Base-by-base conservation (phyloP, 192 early-diverging fungal genomes). In the Hyaloraphidium curvatum region DNA sequence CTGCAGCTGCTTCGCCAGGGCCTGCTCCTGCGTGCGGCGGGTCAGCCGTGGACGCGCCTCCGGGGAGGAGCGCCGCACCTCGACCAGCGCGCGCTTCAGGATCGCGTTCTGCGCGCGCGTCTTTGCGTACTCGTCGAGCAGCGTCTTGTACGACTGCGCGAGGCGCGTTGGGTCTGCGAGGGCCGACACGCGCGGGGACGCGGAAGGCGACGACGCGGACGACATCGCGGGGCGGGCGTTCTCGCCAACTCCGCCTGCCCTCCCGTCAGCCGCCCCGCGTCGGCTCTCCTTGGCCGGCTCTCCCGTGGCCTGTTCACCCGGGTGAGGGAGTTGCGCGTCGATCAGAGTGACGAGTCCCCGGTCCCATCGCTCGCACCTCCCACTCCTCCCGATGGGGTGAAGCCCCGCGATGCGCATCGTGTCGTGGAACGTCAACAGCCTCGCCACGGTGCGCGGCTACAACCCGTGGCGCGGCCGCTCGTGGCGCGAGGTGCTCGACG, bases 351-450 rank as follows among this genome's bases (percentile, higher is more conserved):
- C n/a, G n/a, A n/a, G n/a, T n/a, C n/a, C n/a, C n/a, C n/a, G n/a
- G n/a, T n/a, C n/a, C n/a, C n/a, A n/a, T n/a, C n/a, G n/a, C n/a
- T n/a, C n/a, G n/a, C n/a, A n/a, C n/a, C n/a, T n/a, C n/a, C n/a
- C n/a, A n/a, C n/a, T n/a, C 23, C 7, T 19, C 4, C 43, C 43
- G 5, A 25, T 48, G 17, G 5, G 7, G 7, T 11, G 14, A 21
- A 14, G 43, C 7, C 43, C 14, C 11, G 28, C 53, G 25, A 78
- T 78, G 76, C 65, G 70, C 31, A 68, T 78, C 35, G 54, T 74
- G 53, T 74, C 74, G 5, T 78, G 76, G 76, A 78, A 78, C 51
- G 62, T 78, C 9, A 78, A 78, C 55, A 73, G 76, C 1, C 40
- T 63, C 28, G 51, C 63, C 31, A 21, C 59, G 5, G 26, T 59